phyloP scores from a whole-genome alignment of 2,329 filamentous ascomycete genomes.

The Aspergillus aculeatus region DNA sequence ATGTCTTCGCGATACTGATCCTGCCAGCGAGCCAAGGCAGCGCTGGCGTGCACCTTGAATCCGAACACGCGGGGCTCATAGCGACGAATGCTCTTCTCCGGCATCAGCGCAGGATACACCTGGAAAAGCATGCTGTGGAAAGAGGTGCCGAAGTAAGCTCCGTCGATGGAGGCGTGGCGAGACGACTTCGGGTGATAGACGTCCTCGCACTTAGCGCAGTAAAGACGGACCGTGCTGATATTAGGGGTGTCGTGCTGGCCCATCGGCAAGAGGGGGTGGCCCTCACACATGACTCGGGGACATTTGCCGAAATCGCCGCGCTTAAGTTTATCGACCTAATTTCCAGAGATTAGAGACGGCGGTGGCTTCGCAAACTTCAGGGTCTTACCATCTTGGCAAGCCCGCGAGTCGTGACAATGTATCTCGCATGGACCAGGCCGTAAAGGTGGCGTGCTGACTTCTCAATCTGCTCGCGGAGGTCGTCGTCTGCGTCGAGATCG shows the following conservation, averaged over 20 bases:
- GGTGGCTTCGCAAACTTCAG: neutral
- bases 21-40: slow-evolving; percentile 89
- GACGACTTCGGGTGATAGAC: slow-evolving; percentile 98
- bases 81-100: slow-evolving; percentile 77
- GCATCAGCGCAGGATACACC: slow-evolving; percentile 88
- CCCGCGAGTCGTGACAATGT: slow-evolving; percentile 93
- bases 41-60: slow-evolving; percentile 90
- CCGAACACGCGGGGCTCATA: slow-evolving; percentile 91
- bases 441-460: slow-evolving; percentile 95
- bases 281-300: slow-evolving; percentile 90
- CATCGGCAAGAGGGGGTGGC: slow-evolving; percentile 90
- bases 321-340: slow-evolving; percentile 95
- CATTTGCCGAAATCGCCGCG: slow-evolving; percentile 98
- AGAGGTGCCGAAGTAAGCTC: slow-evolving; percentile 95
- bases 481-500: slow-evolving; percentile 96
- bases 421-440: slow-evolving; percentile 90
- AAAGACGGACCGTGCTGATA: slow-evolving; percentile 89
- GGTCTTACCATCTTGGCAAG: slow-evolving; percentile 87
- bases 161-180: slow-evolving; percentile 90
- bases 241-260: slow-evolving; percentile 87
- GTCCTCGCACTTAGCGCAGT: slow-evolving; percentile 96
- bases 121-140: slow-evolving; percentile 99
- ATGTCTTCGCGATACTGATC: slow-evolving; percentile 76
- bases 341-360: slow-evolving; percentile 6
- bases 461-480: slow-evolving; percentile 96